phyloP scores from a whole-genome alignment of 768 basidiomycete genomes.

The Hypholoma sublateritium region DNA sequence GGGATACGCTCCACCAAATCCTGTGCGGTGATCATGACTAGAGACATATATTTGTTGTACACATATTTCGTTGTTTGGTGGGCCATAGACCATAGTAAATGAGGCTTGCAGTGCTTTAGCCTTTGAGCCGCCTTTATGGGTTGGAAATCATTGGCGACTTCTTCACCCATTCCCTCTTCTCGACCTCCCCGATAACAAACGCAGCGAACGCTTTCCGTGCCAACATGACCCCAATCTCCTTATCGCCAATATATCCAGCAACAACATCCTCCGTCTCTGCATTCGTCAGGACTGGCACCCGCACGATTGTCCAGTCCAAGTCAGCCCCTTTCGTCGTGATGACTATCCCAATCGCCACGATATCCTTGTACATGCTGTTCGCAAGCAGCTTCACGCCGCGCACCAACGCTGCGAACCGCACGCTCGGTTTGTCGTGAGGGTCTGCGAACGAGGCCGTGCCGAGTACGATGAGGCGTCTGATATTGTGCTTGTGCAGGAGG shows the following conservation, averaged over 20 bases:
- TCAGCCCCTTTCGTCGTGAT: constrained; percentile 46
- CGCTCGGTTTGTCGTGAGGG: constrained; percentile 54
- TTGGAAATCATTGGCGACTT: constrained; percentile 44
- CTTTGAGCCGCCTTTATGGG: constrained; percentile 10
- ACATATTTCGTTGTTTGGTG: no score
- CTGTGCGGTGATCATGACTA: no score
- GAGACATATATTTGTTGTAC: no score
- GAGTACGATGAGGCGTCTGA: constrained; percentile 64
- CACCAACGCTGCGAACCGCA: constrained; percentile 43
- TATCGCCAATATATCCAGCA: constrained; percentile 71
- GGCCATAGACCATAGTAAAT: no score
- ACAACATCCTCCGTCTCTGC: constrained; percentile 42
- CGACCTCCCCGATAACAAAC: constrained; percentile 60
- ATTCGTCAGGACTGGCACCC: constrained; percentile 65
- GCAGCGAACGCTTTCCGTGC: constrained; percentile 58
- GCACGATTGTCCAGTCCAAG: constrained; percentile 68
- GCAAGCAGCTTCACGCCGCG: constrained; percentile 42
- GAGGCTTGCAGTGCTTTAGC: no score
- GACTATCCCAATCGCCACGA: constrained; percentile 61
- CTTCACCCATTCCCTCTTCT: constrained; percentile 58
- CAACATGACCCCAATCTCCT: constrained; percentile 37
- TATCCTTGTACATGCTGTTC: constrained; percentile 61
- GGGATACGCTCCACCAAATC: no score
- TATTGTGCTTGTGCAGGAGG: constrained; percentile 48
- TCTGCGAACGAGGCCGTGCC: constrained; percentile 69